These are phyloP conservation scores for Cruciata laevipes DNA, from an alignment of 257 asterid genomes.

Conservation along the genomic window DNA sequence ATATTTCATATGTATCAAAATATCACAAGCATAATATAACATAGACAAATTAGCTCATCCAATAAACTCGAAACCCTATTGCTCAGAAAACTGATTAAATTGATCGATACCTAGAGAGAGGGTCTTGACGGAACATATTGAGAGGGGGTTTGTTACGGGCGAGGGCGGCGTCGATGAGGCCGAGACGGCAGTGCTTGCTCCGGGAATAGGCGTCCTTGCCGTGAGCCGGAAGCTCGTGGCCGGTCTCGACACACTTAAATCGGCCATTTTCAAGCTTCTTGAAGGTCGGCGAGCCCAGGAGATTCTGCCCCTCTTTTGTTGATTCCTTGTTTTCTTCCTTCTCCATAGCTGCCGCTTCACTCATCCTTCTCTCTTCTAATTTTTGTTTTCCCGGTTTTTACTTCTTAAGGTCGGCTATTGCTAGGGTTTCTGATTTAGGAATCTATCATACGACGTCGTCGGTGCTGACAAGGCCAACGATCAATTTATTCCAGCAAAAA, in stretches of 20 bases:
- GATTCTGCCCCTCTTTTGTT: constrained; percentile 52
- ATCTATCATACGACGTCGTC: neutral
- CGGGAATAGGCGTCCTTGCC: constrained; percentile 61
- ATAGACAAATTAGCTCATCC: neutral
- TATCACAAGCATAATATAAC: neutral
- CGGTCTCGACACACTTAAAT: constrained; percentile 76
- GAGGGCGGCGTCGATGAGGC: constrained; percentile 76
- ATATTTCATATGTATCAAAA: neutral
- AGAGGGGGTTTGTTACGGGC: constrained; percentile 66
- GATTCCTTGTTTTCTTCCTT: constrained; percentile 23
- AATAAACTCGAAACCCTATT: neutral
- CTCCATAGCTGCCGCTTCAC: constrained; percentile 38
- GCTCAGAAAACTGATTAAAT: neutral
- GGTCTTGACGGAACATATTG: constrained; percentile 82
- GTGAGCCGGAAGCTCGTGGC: constrained; percentile 87
- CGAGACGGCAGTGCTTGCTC: constrained; percentile 82
- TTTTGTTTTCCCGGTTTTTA: neutral
- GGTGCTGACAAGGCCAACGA: neutral
- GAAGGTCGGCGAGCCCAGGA: constrained; percentile 70
- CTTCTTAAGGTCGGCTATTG: neutral
- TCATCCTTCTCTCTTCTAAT: neutral
- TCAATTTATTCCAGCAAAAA: neutral
- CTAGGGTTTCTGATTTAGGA: neutral
- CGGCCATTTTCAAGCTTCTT: constrained; percentile 67
- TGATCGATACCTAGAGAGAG: constrained; percentile 55